Conservation (phyloP, 2,329 filamentous ascomycete genomes). For the Nemania sp. region DNA sequence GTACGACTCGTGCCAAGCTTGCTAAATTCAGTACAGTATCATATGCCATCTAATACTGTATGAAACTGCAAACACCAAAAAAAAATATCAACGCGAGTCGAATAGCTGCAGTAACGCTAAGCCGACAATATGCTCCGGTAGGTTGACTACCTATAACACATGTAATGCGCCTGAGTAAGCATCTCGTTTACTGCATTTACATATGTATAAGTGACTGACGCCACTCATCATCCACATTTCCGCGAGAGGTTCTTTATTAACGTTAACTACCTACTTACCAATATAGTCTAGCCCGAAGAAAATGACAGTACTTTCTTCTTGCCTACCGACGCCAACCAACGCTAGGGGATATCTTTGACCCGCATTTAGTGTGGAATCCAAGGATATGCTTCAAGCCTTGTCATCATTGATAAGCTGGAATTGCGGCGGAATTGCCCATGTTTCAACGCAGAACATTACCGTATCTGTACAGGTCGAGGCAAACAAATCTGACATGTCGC, state of each 20-base stretch:
- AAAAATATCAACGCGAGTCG: neutral
- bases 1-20: neutral
- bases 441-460: no score
- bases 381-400: neutral
- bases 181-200: no score
- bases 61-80: neutral
- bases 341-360: neutral
- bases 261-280: no score
- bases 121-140: neutral
- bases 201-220: no score
- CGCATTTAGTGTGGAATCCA: neutral
- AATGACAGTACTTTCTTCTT: neutral
- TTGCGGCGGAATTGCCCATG: neutral
- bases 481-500: conserved; percentile 9
- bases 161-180: no score
- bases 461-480: no score
- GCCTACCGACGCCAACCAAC: neutral
- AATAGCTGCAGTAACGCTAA: no score
- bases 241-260: neutral
- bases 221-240: neutral
- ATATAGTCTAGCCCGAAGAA: no score
- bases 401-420: conserved; percentile 22
- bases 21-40: neutral
- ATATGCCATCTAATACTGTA: neutral
- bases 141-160: no score